phyloP scores from a whole-genome alignment of 176 grass and related monocot species.

The Canna indica region DNA sequence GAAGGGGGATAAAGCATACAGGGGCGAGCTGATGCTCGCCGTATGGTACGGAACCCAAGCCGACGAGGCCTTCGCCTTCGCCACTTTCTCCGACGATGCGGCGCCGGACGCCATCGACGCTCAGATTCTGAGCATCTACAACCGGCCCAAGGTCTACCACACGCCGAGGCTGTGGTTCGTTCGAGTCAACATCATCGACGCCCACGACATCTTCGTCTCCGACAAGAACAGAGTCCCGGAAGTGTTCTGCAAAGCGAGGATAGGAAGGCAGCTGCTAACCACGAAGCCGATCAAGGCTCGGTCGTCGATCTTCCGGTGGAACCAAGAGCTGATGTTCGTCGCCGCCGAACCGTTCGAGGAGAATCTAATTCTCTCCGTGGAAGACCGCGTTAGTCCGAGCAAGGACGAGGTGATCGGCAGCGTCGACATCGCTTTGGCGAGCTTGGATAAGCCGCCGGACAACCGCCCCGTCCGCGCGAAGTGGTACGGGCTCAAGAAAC shows the following conservation, averaged over 20 bases:
- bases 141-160: constrained; percentile 11
- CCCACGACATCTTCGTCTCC: neutral
- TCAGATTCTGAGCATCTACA: neutral
- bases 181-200: constrained; percentile 4
- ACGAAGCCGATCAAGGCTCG: neutral
- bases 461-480: neutral
- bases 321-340: constrained; percentile 6
- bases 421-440: neutral
- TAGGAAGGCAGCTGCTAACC: neutral
- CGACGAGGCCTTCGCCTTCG: constrained; percentile 3
- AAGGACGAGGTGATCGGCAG: constrained; percentile 2
- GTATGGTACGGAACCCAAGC: constrained; percentile 9
- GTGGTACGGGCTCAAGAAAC: neutral
- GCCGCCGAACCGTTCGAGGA: constrained; percentile 13
- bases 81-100: neutral
- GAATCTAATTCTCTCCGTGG: neutral
- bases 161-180: constrained; percentile 12
- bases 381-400: neutral
- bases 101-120: neutral
- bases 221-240: neutral
- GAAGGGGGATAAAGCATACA: neutral
- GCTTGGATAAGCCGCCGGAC: neutral
- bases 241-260: neutral
- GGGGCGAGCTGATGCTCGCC: constrained; percentile 11
- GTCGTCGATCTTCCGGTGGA: neutral